A percentile compares a stretch with the other conserved stretches of the same genome.
Conservation (phyloP, 2,329 filamentous ascomycete species). For the Monascus ruber region DNA sequence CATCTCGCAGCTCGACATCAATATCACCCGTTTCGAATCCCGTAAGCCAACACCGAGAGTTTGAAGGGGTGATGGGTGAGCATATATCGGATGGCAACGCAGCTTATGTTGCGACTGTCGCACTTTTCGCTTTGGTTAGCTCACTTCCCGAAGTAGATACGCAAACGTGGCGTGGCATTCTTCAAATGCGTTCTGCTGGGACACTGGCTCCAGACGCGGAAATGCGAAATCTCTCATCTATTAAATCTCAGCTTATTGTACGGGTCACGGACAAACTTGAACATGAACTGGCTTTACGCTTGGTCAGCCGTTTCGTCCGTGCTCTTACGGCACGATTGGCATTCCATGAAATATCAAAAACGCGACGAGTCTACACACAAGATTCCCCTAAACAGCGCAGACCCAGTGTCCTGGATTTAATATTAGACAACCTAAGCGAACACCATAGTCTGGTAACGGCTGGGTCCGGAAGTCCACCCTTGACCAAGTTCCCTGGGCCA, state of each 20-base stretch:
- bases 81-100: conserved; percentile 28
- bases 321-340: conserved; percentile 39
- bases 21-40: conserved; percentile 10
- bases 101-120: conserved; percentile 27
- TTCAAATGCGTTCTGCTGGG: conserved; percentile 31
- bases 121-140: conserved; percentile 26
- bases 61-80: conserved; percentile 17
- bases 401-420: conserved; percentile 22
- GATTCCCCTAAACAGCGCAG: conserved; percentile 18
- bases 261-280: conserved; percentile 35
- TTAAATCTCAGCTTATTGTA: conserved; percentile 19
- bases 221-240: conserved; percentile 21
- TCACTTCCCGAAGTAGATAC: conserved; percentile 26
- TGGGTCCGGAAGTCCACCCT: conserved; percentile 1
- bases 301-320: conserved; percentile 38
- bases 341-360: conserved; percentile 37
- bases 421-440: conserved; percentile 24
- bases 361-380: conserved; percentile 17
- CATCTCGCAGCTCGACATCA: conserved; percentile 17
- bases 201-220: conserved; percentile 26
- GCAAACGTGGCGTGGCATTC: conserved; percentile 28
- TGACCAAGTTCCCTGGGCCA: conserved; percentile 12
- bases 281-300: conserved; percentile 40
- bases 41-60: conserved; percentile 14
- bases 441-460: conserved; percentile 11